Percentiles rank a stretch among this genome's conserved stretches.
These are phyloP conservation scores for Schoenoplectus tabernaemontani DNA, from an alignment of 202 grass and related monocot species.

Conservation along the genomic window DNA sequence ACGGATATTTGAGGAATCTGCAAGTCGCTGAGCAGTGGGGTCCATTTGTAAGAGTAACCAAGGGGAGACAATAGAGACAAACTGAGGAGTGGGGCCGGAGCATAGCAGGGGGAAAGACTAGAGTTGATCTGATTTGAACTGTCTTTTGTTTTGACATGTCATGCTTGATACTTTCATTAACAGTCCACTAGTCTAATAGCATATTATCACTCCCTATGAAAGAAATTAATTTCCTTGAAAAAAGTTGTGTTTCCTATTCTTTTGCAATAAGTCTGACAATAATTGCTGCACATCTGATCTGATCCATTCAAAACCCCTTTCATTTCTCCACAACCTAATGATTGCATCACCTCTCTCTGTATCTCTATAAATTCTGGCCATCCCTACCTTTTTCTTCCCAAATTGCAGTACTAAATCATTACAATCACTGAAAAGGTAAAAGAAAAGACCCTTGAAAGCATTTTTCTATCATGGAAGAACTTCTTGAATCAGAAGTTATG, in stretches of 20 bases:
- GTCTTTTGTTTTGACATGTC: background rate
- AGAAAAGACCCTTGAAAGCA: background rate
- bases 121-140: background rate
- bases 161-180: background rate
- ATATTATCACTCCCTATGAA: background rate
- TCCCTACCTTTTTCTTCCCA: background rate
- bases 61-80: background rate
- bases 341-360: background rate
- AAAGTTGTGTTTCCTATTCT: background rate
- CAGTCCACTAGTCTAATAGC: background rate
- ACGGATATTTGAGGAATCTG: background rate
- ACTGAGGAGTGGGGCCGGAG: background rate
- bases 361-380: slow-evolving; percentile 8
- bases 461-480: slow-evolving; percentile 26
- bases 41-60: background rate
- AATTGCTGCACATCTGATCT: background rate
- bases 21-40: background rate
- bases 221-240: background rate
- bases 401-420: background rate
- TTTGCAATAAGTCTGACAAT: background rate
- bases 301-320: background rate
- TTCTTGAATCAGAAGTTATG: slow-evolving; percentile 53
- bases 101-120: background rate
- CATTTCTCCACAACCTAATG: background rate
- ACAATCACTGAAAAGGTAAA: background rate